These are phyloP conservation scores for Botryosphaeria agaves DNA, from an alignment of 2,329 filamentous ascomycete genomes.

Conservation along the genomic window DNA sequence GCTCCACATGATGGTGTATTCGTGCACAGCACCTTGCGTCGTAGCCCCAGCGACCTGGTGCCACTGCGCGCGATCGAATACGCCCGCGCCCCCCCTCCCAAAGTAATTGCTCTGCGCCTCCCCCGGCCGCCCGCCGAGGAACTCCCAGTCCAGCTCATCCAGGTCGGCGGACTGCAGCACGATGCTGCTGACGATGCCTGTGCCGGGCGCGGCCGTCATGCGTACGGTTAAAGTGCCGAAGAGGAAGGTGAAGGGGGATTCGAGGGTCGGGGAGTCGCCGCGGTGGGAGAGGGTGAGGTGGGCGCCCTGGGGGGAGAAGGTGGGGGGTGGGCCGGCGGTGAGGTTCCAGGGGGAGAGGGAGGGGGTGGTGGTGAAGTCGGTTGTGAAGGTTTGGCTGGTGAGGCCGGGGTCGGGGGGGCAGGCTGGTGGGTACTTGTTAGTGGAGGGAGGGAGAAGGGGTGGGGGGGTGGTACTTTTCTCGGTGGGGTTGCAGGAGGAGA, in stretches of 20 bases:
- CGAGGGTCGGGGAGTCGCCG: conserved; percentile 62
- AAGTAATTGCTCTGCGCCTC: conserved; percentile 60
- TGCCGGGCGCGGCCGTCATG: conserved; percentile 58
- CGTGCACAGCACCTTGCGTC: conserved; percentile 45
- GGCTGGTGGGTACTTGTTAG: too few species aligned
- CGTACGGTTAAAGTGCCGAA: conserved; percentile 64
- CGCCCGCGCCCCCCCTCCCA: conserved; percentile 53
- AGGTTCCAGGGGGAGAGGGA: conserved; percentile 18
- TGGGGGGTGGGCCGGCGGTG: conserved; percentile 1
- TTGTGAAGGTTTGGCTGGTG: conserved; percentile 33
- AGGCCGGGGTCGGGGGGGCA: conserved; percentile 60
- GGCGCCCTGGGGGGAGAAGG: too few species aligned
- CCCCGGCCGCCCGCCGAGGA: conserved; percentile 48
- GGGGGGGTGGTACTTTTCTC: too few species aligned
- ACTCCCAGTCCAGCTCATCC: conserved; percentile 82
- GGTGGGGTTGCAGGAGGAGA: too few species aligned
- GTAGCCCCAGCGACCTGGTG: conserved; percentile 30
- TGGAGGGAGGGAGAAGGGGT: too few species aligned
- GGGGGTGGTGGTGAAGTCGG: conserved; percentile 1
- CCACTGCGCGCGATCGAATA: conserved; percentile 52
- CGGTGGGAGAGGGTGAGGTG: conserved; percentile 53
- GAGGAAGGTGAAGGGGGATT: conserved; percentile 71
- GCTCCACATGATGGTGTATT: conserved; percentile 59
- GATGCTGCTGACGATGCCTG: conserved; percentile 63
- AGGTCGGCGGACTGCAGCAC: conserved; percentile 72